Base-by-base conservation (phyloP, 2,329 filamentous ascomycete species). In the Diaporthe australafricana region DNA sequence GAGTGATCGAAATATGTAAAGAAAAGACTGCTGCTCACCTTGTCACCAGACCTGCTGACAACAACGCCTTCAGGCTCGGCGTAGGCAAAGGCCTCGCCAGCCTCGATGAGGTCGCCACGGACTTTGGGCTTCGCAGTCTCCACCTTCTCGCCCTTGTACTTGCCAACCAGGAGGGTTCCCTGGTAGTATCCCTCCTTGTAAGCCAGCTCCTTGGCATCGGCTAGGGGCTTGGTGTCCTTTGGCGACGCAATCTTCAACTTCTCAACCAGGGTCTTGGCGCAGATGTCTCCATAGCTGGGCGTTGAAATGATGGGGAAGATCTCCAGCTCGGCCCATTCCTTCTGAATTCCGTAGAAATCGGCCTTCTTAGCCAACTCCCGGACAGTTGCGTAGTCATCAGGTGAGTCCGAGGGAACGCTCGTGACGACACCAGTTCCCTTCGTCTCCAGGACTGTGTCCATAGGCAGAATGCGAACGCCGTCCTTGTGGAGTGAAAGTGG, bases 101-200 rank as follows among this genome's bases (percentile, higher is more conserved):
- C 88, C 69, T 95, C 91, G 73, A 98, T 89, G 73, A 98, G 87
- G 77, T 93, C 87, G 79, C 93, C 87, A 75, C 93, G 89, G 57
- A 98, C 94, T 80, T 97, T 93, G 74, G 93, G 91, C 85, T 98
- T 98, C 42, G 93, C 95, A 70, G 90, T 89, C 80, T 96, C 93
- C 9, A 99, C 96, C 76, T 93, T 89, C 83, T 96, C 90, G 66
- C 96, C 96, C 81, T 92, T 93, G 84, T 93, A 97, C 38, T 98
- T 93, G 71, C 96, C 96, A 73, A 94, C 89, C 75, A 95, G 86
- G 91, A 99, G 71, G 89, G 71, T 92, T 76, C 96, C 96, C 84
- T 98, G 95, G 86, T 99, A 99, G 86, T 94, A 98, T 20, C 95
- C 96, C 80, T 98, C 95, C 83, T 96, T 98, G 88, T 99, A 99